Base-by-base conservation (phyloP, 1,139 yeast genomes). In the Debaryomyces fabryi region DNA sequence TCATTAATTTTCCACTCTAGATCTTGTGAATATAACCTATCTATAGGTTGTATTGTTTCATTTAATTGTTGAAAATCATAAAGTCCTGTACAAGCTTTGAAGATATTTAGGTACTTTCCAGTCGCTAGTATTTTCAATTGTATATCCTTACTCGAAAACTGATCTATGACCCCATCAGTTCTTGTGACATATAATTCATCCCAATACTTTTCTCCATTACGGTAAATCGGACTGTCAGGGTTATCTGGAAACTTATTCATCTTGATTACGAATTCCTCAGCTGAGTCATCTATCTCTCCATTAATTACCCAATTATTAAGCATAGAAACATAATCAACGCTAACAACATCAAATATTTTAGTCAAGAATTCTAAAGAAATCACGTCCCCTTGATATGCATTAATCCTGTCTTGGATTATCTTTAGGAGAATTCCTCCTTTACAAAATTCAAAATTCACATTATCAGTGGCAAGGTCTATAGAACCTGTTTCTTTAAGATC, bases 21-120 rank as follows among this genome's bases (percentile, higher is more conserved):
- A 58, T 82, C 81, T 2, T 81, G 75, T 30, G 87, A 85, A 46
- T 81, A 85, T 41, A 90, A 69, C 41, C 64, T 69, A 10, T 62
- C 68, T 37, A 71, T 68, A 2, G 68, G 68, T 30, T 51, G 56
- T 18, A 68, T 58, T 21, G 48, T 48, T 44, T 73, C 76, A 40
- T 65, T 59, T 8, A 72, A 58, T 15, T 48, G 48, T 13, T 64
- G 64, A 42, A 74, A 68, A 47, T 71, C 65, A 37, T 71, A 69
- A 9, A 72, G 51, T 0, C 83, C 82, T 9, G 74, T 69, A 54
- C 89, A 83, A 48, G 76, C 83, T 50, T 83, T 78, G 48, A 88
- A 78, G 4, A 93, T 85, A 56, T 89, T 88, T 49, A 92, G 69
- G 57, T 86, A 86, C 63, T 90, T 91, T 1, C 99, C 99, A 0